Evolutionary conservation across 495 filamentous ascomycete species (phyloP).

Genomic region (Penicillium herquei): DNA sequence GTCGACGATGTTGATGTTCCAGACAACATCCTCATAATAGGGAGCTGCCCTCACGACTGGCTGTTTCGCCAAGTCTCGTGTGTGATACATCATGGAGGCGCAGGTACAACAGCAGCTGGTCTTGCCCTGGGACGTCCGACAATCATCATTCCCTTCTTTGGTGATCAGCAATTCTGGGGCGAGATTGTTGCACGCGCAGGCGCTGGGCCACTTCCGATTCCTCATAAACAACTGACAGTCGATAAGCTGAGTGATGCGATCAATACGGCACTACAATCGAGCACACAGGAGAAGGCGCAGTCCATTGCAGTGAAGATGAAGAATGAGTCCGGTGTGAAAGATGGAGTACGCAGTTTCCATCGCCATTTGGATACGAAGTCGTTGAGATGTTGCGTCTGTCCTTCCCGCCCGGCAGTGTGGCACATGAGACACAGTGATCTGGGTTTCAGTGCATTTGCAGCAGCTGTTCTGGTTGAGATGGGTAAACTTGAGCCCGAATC

Average conservation of each 20-base stretch:
- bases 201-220: conserved; percentile 71
- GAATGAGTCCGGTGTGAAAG: conserved; percentile 61
- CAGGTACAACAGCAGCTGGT: conserved; percentile 77
- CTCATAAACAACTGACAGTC: conserved; percentile 63
- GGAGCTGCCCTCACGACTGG: conserved; percentile 81
- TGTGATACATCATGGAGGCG: conserved; percentile 81
- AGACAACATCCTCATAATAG: conserved; percentile 72
- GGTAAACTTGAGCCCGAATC: conserved; percentile 61
- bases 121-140: conserved; percentile 69
- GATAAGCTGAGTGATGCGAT: conserved; percentile 64
- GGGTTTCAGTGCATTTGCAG: conserved; percentile 67
- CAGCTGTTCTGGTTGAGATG: conserved; percentile 60
- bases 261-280: conserved; percentile 52
- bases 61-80: conserved; percentile 71
- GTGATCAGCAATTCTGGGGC: conserved; percentile 85
- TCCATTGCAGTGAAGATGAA: conserved; percentile 59
- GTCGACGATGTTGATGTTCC: conserved; percentile 56
- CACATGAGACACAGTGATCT: conserved; percentile 61
- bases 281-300: conserved; percentile 54
- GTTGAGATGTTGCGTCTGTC: conserved; percentile 64
- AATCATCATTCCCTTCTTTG: conserved; percentile 79
- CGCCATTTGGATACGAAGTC: conserved; percentile 58
- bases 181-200: conserved; percentile 68
- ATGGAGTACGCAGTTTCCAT: conserved; percentile 69
- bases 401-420: conserved; percentile 68